phyloP scores from a whole-genome alignment of 176 grass and related monocot species.

The Zoysia pacifica region DNA sequence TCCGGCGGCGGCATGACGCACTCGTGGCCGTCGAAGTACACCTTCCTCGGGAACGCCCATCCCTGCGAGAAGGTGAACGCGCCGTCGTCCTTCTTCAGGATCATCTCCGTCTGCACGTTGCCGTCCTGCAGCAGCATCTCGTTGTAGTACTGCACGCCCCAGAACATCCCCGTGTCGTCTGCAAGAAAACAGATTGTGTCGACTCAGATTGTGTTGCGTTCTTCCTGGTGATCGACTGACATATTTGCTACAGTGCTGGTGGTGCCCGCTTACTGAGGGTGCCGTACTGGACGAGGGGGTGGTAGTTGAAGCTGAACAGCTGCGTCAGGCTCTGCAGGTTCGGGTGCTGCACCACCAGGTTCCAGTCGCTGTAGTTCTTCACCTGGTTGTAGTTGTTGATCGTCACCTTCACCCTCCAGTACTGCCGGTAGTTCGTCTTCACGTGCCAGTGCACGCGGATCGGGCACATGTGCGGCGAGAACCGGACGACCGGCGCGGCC shows the following conservation, averaged over 20 bases:
- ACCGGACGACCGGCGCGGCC: conserved; percentile 28
- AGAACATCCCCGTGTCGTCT: conserved; percentile 74
- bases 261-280: conserved; percentile 47
- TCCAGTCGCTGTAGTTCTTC: conserved; percentile 78
- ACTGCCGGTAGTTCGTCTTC: conserved; percentile 64
- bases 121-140: conserved; percentile 65
- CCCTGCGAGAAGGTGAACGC: conserved; percentile 62
- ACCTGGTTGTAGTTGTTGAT: conserved; percentile 63
- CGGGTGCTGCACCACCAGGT: conserved; percentile 71
- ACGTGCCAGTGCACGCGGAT: conserved; percentile 78
- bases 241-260: neutral
- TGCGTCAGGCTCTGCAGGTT: conserved; percentile 53
- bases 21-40: conserved; percentile 62
- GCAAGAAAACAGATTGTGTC: neutral
- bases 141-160: conserved; percentile 69
- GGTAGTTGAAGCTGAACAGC: conserved; percentile 82
- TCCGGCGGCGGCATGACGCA: conserved; percentile 75
- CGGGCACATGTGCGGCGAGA: conserved; percentile 77
- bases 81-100: conserved; percentile 50
- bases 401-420: conserved; percentile 73
- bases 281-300: conserved; percentile 62
- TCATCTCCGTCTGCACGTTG: conserved; percentile 72
- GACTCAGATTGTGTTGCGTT: too few relatives aligned
- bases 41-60: conserved; percentile 69
- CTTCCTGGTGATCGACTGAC: too few relatives aligned